Base-by-base conservation (phyloP, 352 stramenopile genomes). In the Globisporangium iwayamae region DNA sequence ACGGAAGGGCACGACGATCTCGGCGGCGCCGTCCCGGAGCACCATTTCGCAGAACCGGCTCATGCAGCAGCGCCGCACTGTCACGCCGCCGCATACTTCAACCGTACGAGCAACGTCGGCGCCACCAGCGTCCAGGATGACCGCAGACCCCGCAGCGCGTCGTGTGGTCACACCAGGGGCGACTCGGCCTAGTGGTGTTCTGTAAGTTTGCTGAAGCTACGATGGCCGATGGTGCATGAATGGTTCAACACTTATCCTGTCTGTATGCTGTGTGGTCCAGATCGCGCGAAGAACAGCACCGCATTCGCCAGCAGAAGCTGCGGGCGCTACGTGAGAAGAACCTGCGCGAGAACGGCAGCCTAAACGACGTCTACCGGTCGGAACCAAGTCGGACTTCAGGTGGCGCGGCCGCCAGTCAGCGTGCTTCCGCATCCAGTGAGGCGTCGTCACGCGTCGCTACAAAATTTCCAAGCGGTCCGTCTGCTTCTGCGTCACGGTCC, bases 1-100 rank as follows among this genome's bases (percentile, higher is more conserved):
- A 22, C 73, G 75, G 36, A 80, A 66, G 39, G 74, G 81, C 30
- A 85, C 74, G 10, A 91, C 69, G 16, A 86, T 93, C 57, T 92
- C 85, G 4, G 79, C 81, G 8, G 76, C 74, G 5, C 70, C 81
- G 4, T 89, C 82, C 3, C 64, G 74, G 39, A 91, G 80, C 63
- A 83, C 74, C 30, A 69, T 89, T 56, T 56, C 66, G 18, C 70
- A 78, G 62, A 69, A 70, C 36, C 66, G 73, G n/a, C 58, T 80
- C 16, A 72, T 66, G 5, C 72, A 83, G 58, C 74, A 76, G 22
- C 73, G 77, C 3, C 62, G 63, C 30, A 51, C 39, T 20, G 25
- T 58, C 32, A 56, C 66, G 39, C 55, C 73, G 25, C 48, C 71
- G 6, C 64, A 34, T 30, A 38, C 41, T 36, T 48, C 60, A 53